Conservation (phyloP, 1,284 basidiomycete species). For the Sparassis latifolia region DNA sequence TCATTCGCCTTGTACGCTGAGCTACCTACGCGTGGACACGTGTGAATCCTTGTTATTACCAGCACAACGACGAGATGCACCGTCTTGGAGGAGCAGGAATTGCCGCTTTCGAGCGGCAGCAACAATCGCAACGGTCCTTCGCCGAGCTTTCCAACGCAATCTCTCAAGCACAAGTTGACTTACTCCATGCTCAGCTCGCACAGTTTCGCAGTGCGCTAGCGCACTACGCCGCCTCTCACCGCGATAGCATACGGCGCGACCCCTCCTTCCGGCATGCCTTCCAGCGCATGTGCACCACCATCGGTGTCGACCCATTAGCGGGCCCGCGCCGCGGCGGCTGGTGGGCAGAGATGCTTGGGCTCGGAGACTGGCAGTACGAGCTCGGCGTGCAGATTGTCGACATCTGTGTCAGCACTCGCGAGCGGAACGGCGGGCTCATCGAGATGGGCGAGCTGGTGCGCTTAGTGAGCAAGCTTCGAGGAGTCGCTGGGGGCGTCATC, state of each 20-base stretch:
- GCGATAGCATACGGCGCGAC: constrained; percentile 80
- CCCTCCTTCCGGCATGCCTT: constrained; percentile 90
- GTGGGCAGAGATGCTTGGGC: constrained; percentile 83
- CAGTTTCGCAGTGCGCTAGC: constrained; percentile 81
- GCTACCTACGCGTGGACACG: too few relatives aligned
- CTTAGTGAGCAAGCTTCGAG: constrained; percentile 72
- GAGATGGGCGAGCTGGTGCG: constrained; percentile 81
- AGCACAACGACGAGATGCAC: constrained; percentile 39
- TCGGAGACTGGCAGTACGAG: constrained; percentile 94
- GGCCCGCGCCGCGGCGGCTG: constrained; percentile 82
- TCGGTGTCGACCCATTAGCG: constrained; percentile 93
- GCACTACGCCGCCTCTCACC: constrained; percentile 79
- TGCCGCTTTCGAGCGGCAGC: constrained; percentile 70
- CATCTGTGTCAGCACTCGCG: constrained; percentile 86
- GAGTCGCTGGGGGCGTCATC: constrained; percentile 52
- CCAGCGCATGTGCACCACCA: constrained; percentile 92
- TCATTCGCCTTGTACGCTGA: too few relatives aligned
- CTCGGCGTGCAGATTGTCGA: constrained; percentile 97
- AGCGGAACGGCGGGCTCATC: constrained; percentile 88
- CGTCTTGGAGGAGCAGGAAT: constrained; percentile 67
- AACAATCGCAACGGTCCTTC: constrained; percentile 71
- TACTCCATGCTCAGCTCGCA: constrained; percentile 77
- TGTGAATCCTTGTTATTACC: too few relatives aligned
- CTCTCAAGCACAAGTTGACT: constrained; percentile 69
- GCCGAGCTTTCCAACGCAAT: constrained; percentile 76